These are phyloP conservation scores for Phytophthora melonis DNA, from an alignment of 352 stramenopile species.

Conservation along the genomic window DNA sequence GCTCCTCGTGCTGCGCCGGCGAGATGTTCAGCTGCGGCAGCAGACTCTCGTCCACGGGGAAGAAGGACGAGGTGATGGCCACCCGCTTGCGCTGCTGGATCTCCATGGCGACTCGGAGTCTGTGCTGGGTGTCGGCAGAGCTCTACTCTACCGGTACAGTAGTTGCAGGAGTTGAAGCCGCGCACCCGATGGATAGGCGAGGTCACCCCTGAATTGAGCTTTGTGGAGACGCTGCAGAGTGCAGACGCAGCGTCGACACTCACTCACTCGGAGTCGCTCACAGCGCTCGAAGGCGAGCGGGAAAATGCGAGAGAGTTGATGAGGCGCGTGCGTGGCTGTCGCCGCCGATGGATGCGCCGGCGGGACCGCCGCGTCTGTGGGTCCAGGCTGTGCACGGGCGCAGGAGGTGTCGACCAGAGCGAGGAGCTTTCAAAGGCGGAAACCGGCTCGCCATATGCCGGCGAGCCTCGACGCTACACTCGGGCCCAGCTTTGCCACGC, in stretches of 20 bases:
- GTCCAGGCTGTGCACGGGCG: conserved; percentile 25
- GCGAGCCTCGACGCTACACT: conserved; percentile 38
- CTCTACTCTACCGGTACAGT: no score
- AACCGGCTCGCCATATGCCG: conserved; percentile 1
- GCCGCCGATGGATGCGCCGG: not conserved
- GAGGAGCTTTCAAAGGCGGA: conserved; percentile 5
- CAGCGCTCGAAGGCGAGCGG: conserved; percentile 19
- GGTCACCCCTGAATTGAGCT: conserved; percentile 5
- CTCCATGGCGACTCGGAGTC: conserved; percentile 29
- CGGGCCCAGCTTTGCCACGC: conserved; percentile 34
- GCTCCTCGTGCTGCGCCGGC: conserved; percentile 64
- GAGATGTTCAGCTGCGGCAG: conserved; percentile 63
- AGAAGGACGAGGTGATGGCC: conserved; percentile 53
- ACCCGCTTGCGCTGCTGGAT: conserved; percentile 42
- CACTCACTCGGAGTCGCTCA: not conserved
- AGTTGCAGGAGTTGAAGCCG: no score
- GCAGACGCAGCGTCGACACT: no score
- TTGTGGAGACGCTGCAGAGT: no score
- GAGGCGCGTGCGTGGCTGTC: not conserved
- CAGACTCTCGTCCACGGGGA: conserved; percentile 62
- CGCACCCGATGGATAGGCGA: not conserved
- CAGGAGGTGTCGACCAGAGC: conserved; percentile 10
- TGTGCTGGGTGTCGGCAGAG: not conserved
- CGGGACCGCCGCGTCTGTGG: conserved; percentile 32
- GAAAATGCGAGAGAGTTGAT: conserved; percentile 32